These are phyloP conservation scores for Boletellus deceptivus DNA, from an alignment of 1,284 basidiomycete genomes.

Conservation along the genomic window DNA sequence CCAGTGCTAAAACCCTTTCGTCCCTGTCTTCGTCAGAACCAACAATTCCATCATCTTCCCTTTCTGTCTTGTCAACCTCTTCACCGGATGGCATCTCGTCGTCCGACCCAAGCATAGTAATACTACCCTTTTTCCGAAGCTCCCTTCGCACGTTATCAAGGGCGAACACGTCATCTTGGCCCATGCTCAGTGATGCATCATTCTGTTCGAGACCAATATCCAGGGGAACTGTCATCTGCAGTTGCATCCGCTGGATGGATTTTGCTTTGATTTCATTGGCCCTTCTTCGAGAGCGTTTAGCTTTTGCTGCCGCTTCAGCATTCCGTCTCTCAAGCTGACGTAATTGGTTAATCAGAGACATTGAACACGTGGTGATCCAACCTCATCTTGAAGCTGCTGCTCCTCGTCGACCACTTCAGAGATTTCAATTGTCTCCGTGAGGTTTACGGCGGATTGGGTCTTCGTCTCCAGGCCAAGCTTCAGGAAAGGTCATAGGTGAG, in stretches of 20 bases:
- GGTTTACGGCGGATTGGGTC: conserved; percentile 66
- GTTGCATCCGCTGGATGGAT: conserved; percentile 93
- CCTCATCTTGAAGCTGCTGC: conserved; percentile 85
- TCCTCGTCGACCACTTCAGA: conserved; percentile 82
- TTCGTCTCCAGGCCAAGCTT: conserved; percentile 84
- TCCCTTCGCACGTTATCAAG: conserved; percentile 59
- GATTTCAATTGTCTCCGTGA: conserved; percentile 75
- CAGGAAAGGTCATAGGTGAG: conserved; percentile 4
- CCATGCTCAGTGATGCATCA: conserved; percentile 66
- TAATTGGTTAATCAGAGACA: conserved; percentile 1
- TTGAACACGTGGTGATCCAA: conserved; percentile 30
- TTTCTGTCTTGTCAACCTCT: conserved; percentile 41
- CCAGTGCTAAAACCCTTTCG: conserved; percentile 62
- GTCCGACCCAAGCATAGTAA: conserved; percentile 49
- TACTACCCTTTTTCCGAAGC: conserved; percentile 44
- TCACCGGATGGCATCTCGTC: conserved; percentile 43
- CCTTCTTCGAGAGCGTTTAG: conserved; percentile 81
- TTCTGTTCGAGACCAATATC: conserved; percentile 91
- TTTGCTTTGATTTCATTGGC: conserved; percentile 89
- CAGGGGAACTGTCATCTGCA: conserved; percentile 95
- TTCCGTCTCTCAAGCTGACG: conserved; percentile 81
- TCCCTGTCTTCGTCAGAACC: conserved; percentile 75
- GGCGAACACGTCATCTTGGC: conserved; percentile 86
- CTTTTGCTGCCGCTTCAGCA: conserved; percentile 69
- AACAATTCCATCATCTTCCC: conserved; percentile 50